phyloP scores from a whole-genome alignment of 805 yeast genomes.

The Jamesozyma jinghongensis region DNA sequence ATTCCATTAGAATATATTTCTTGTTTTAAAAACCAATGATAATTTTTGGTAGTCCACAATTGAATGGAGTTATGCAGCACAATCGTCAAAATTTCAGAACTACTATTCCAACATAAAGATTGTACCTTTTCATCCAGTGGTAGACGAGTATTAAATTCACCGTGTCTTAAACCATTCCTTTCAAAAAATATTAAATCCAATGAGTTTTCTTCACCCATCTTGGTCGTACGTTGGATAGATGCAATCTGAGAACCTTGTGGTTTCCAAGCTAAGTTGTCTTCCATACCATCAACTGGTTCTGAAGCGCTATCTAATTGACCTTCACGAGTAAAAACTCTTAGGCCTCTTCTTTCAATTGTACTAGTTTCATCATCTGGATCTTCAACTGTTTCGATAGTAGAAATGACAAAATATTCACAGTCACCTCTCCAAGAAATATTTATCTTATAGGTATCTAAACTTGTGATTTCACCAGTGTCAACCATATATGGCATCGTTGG shows the following conservation, averaged over 20 bases:
- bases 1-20: slow-evolving; percentile 40
- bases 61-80: slow-evolving; percentile 56
- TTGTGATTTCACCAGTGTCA: slow-evolving; percentile 58
- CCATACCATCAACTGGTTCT: slow-evolving; percentile 81
- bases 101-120: slow-evolving; percentile 67
- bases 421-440: slow-evolving; percentile 92
- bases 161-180: slow-evolving; percentile 86
- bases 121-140: slow-evolving; percentile 41
- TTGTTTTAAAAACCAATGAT: slow-evolving; percentile 92
- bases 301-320: slow-evolving; percentile 74
- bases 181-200: slow-evolving; percentile 69
- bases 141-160: slow-evolving; percentile 66
- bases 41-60: slow-evolving; percentile 85
- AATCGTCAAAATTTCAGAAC: slow-evolving; percentile 70
- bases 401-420: slow-evolving; percentile 69
- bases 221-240: slow-evolving; percentile 54
- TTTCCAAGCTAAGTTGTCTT: slow-evolving; percentile 70
- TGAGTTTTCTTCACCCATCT: slow-evolving; percentile 34
- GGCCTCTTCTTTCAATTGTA: slow-evolving; percentile 51
- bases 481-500: slow-evolving; percentile 76
- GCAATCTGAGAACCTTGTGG: slow-evolving; percentile 88
- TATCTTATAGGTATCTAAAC: slow-evolving; percentile 40
- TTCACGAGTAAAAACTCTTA: slow-evolving; percentile 73
- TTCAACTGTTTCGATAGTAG: slow-evolving; percentile 46
- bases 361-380: slow-evolving; percentile 32